Evolutionary conservation across 169 alveolate genomes (phyloP).

Genomic region (Eimeria acervulina): DNA sequence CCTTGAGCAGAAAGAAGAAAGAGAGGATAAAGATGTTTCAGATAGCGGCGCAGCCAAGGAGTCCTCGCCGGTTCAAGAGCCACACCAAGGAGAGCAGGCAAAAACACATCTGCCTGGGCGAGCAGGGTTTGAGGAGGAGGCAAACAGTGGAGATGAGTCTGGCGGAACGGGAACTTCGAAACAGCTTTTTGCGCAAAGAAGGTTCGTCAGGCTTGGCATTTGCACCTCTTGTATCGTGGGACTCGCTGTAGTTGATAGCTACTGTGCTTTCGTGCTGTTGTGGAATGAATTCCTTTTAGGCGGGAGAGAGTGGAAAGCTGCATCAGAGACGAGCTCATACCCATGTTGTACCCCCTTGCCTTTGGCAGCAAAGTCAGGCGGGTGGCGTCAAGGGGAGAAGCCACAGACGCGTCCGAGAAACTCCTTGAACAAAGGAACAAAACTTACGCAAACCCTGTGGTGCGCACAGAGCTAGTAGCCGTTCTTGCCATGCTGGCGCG

Average conservation of each 20-base stretch:
- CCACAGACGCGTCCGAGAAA: slow-evolving; percentile 11
- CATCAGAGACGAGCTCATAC: slow-evolving; percentile 64
- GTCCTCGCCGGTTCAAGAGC: neutral
- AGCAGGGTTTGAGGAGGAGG: neutral
- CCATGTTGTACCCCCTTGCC: slow-evolving; percentile 77
- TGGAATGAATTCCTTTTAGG: neutral
- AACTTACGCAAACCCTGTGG: slow-evolving; percentile 57
- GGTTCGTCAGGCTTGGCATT: neutral
- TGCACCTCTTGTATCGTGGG: neutral
- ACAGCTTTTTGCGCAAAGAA: neutral
- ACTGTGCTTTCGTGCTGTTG: neutral
- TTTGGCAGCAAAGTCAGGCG: slow-evolving; percentile 61
- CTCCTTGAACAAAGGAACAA: neutral
- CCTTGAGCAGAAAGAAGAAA: neutral
- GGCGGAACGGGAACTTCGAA: neutral
- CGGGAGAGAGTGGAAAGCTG: slow-evolving; percentile 36
- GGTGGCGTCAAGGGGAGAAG: neutral
- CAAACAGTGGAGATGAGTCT: slow-evolving; percentile 12
- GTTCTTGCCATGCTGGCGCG: slow-evolving; percentile 66
- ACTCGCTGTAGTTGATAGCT: neutral
- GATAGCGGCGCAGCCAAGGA: neutral
- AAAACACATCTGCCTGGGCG: neutral
- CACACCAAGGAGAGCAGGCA: neutral
- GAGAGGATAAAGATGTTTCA: neutral
- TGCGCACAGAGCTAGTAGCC: slow-evolving; percentile 77